These are phyloP conservation scores for Inonotus hispidus DNA, from an alignment of 1,284 basidiomycete genomes.

Conservation along the genomic window DNA sequence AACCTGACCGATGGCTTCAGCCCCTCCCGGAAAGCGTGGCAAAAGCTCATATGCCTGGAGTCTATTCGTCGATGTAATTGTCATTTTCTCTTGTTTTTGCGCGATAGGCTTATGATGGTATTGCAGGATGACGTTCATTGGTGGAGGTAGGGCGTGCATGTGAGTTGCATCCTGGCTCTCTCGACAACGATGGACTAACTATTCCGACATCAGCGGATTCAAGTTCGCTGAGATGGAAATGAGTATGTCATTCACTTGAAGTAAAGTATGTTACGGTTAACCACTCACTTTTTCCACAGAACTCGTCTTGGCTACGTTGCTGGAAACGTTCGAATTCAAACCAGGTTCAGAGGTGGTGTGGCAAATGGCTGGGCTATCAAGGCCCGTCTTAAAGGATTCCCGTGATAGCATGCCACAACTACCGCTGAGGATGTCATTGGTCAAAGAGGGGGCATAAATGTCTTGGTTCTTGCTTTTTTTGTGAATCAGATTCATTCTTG, in stretches of 20 bases:
- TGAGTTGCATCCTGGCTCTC: not conserved
- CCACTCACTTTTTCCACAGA: not conserved
- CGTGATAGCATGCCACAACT: not conserved
- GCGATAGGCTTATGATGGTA: not conserved
- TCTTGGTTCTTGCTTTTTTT: no score
- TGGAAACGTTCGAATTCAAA: constrained; percentile 15
- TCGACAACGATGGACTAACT: not conserved
- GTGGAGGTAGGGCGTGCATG: constrained; percentile 20
- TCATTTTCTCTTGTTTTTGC: not conserved
- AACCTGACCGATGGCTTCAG: constrained; percentile 16
- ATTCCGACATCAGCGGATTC: constrained; percentile 10
- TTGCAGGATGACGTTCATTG: constrained; percentile 19
- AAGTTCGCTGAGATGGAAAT: constrained; percentile 19
- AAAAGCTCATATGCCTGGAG: constrained; percentile 7
- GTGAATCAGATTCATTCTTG: no score
- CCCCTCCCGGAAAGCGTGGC: constrained; percentile 8
- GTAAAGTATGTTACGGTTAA: not conserved
- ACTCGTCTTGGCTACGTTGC: constrained; percentile 7
- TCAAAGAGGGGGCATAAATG: not conserved
- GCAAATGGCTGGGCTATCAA: not conserved
- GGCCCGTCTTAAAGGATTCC: not conserved
- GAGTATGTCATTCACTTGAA: constrained; percentile 5
- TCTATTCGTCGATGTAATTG: constrained; percentile 13
- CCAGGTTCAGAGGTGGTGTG: constrained; percentile 10
- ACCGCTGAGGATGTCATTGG: constrained; percentile 7